Evolutionary conservation across 2,329 filamentous ascomycete genomes (phyloP), one percentile per base, ranked within the genome.

Genomic region (Podosphaera aphanis): DNA sequence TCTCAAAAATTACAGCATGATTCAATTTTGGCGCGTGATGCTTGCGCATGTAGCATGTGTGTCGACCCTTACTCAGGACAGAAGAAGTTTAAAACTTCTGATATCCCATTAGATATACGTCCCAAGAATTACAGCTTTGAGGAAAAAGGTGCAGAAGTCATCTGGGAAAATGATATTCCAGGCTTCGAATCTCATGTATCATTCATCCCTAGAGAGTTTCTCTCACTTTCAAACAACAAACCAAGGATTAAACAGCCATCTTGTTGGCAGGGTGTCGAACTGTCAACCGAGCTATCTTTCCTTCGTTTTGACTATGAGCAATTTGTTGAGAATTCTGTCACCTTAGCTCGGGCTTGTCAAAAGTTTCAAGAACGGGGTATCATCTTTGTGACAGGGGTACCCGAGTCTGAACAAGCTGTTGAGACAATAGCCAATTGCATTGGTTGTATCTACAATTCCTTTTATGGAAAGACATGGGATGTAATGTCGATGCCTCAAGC

Each of bases 381-480:
- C 0, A 63, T 93, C 15, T 83, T 93, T 60, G 61, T 95, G 23
- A 73, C 71, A 43, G 71, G 74, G 49, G 78, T 93, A 5, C 86
- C 88, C 0, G 65, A 75, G 8, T 70, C 71, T 15, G 72, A 79
- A 49, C 61, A 68, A 1, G 69, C 75, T 3, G 79, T 94, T 3
- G 68, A 73, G 35, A 63, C 67, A 19, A 74, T 95, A 48, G 80
- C 77, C 2, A 66, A 68, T 3, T 73, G 77, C 44, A 81, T 95
- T 48, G 86, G 85, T 1, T 73, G 73, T 29, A 64, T 94, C 21
- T 80, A 84, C 56, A 77, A 84, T 54, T 90, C 86, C 6, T 90
- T 95, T 58, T 95, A 95, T 61, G 90, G 90, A 37, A 67, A 70
- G 53, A 93, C 84, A 0, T 95, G 86, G 76, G 81, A 94, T 61